Conservation (phyloP, 495 filamentous ascomycete species). For the Tuber melanosporum region DNA sequence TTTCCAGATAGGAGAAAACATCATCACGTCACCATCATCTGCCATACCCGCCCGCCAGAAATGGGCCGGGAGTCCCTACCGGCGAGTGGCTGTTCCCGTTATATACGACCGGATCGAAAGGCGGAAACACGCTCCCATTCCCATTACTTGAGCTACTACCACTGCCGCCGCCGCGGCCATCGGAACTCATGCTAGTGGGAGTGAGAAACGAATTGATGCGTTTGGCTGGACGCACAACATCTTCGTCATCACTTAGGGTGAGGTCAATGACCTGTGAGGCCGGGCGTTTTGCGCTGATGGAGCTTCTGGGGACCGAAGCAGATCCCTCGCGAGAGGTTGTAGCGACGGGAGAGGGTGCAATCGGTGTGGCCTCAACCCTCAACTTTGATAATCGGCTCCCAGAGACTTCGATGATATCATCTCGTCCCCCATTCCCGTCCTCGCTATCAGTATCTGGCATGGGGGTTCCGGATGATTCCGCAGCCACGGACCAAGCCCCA, state of each 20-base stretch:
- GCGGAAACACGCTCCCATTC: not conserved
- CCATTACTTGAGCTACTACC: constrained; percentile 14
- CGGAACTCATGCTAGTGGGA: constrained; percentile 36
- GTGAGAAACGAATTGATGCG: constrained; percentile 43
- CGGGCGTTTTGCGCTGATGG: constrained; percentile 55
- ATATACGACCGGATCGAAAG: constrained; percentile 12
- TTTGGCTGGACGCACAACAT: constrained; percentile 56
- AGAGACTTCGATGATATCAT: constrained; percentile 56
- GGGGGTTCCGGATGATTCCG: constrained; percentile 40
- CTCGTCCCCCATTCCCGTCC: constrained; percentile 62
- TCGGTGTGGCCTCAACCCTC: constrained; percentile 24
- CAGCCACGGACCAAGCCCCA: constrained; percentile 64
- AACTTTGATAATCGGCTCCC: constrained; percentile 42
- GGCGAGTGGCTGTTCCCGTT: constrained; percentile 30
- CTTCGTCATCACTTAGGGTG: constrained; percentile 67
- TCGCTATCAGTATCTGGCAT: constrained; percentile 44
- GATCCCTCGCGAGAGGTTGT: constrained; percentile 49
- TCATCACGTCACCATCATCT: constrained; percentile 13
- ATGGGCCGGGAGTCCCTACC: constrained; percentile 27
- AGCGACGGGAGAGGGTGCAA: constrained; percentile 42
- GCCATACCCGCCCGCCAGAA: constrained; percentile 9
- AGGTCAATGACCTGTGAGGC: constrained; percentile 67
- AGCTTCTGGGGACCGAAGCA: constrained; percentile 13
- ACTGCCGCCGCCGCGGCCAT: constrained; percentile 19
- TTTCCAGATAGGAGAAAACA: not conserved